Base-by-base conservation (phyloP, 805 yeast species). In the Candida tammaniensis region DNA sequence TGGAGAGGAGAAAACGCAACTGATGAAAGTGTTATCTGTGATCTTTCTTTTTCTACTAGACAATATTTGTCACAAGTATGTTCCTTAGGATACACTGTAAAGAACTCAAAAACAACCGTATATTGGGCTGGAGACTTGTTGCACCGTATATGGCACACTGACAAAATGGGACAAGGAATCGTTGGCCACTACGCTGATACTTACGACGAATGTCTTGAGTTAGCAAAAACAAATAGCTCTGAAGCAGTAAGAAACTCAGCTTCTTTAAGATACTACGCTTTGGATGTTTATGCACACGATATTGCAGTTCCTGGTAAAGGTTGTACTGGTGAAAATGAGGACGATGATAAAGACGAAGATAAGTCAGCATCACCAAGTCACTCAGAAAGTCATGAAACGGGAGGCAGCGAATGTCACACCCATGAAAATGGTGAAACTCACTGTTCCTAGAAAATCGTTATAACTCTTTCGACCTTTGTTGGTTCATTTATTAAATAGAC, bases 1-100 rank as follows among this genome's bases (percentile, higher is more conserved):
- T 62, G 63, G 54, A 54, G 70, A 42, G 62, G 54, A 16, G 48
- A 46, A 14, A 55, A 55, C 31, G 59, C 53, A 16, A 46, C 59
- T 8, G 52, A 55, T 31, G 69, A 66, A 44, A 65, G 62, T 12
- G 68, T 61, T 15, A 57, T 66, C 35, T 65, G 72, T 48, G 70
- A 64, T 33, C 43, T 54, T 22, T 61, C 64, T 30, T 66, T 54
- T 47, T 47, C 48, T 13, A 38, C 64, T 2, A 61, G 60, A 43
- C 40, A 33, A 24, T 58, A 52, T 27, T 42, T 62, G 26, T 38
- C 55, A 6, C 54, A 55, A 27, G 42, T 65, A 34, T 65, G 72
- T 44, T 48, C 57, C 11, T 51, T 49, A 38, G 70, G 70, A 15
- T 52, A 52, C 32, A 48, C 57, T n/a, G 52, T 46, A 6, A 43